Base-by-base conservation (phyloP, 2,329 filamentous ascomycete genomes). In the Hypoxylon sp. region DNA sequence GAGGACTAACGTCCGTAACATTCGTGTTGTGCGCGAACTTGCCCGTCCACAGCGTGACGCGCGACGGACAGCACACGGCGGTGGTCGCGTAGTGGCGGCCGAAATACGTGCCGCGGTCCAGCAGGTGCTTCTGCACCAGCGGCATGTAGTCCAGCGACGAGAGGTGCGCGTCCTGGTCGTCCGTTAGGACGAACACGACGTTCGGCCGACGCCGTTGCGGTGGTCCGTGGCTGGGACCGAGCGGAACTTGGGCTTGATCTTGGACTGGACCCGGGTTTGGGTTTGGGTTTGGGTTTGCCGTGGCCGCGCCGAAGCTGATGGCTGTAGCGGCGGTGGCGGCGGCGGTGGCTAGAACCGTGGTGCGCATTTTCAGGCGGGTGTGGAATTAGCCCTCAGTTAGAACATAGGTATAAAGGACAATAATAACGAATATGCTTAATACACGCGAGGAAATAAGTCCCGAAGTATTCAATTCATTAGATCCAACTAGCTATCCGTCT, bases 21-120 rank as follows among this genome's bases (percentile, higher is more conserved):
- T 89, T 89, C 1, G 86, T 89, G 64, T 89, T 89, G 68, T 90
- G 87, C 1, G 87, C 84, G 8, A 84, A 81, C 70, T 82, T 83
- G 1, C 86, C 86, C 0, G 86, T 89, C 82, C 83, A 85, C 8
- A 89, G 73, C 33, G 80, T 85, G 2, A 88, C 87, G 14, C 87
- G 78, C 0, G 85, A 86, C 11, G 72, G 72, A 42, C 72, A 74
- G 30, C 72, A 74, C 18, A 74, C 57, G 0, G 72, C 70, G 11
- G 70, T 73, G 0, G 87, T 88, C 61, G 85, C 86, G 58, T 84
- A 89, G 69, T 89, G 87, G 28, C 81, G 83, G 18, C 76, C 76
- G 66, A 84, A 89, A 2, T 79, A 80, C 0, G 84, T 86, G 0
- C 87, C 87, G 61, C 86, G 73, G 2, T 84, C 78, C 9, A 80